Percentiles rank a stretch among this genome's conserved stretches.
phyloP scores from a whole-genome alignment of 1,284 basidiomycete species.

The Coniferiporia weirii region DNA sequence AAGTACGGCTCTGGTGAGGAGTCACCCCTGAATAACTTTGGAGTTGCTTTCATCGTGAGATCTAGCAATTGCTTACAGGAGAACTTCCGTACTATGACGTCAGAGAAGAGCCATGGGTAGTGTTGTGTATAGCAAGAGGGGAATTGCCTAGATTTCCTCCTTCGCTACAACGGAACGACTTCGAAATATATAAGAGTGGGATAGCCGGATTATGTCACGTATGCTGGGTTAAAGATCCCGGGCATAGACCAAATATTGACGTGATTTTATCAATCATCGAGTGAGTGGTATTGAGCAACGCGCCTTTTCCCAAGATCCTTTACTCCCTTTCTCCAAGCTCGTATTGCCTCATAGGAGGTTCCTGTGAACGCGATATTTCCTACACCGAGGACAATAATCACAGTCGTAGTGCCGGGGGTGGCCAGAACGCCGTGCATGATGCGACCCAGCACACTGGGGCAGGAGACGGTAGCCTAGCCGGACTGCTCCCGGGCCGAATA shows the following conservation, averaged over 20 bases:
- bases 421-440: no score
- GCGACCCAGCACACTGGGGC: no score
- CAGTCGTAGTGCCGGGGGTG: no score
- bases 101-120: background rate
- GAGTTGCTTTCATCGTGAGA: background rate
- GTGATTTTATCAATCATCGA: background rate
- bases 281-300: background rate
- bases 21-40: background rate
- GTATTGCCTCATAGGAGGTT: background rate
- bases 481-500: no score
- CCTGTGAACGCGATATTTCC: background rate
- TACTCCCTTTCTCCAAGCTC: background rate
- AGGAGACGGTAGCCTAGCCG: no score
- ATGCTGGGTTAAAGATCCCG: background rate
- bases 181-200: background rate
- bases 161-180: background rate
- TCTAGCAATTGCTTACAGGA: background rate
- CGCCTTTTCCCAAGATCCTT: background rate
- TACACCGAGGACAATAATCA: background rate
- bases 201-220: background rate
- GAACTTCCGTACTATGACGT: background rate
- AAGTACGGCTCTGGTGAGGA: background rate
- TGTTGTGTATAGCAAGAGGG: background rate
- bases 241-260: background rate
- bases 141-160: background rate